Percentiles rank a stretch among this genome's conserved stretches.
These are phyloP conservation scores for Gossypium stocksii DNA, from an alignment of 345 rosid species.

Conservation along the genomic window DNA sequence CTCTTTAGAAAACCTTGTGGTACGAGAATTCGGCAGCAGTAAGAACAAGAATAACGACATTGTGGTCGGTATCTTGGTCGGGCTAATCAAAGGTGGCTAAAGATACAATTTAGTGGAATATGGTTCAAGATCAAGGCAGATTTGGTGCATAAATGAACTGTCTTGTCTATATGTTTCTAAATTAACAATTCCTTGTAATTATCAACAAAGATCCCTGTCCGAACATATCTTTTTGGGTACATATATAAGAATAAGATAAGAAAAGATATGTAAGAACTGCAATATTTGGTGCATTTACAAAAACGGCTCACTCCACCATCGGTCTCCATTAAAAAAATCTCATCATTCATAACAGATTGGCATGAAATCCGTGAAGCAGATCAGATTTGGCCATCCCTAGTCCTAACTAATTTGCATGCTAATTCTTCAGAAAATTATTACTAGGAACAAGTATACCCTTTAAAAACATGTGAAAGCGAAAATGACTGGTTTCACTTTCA, in stretches of 20 bases:
- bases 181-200: background rate
- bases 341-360: no score
- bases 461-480: background rate
- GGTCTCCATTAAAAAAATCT: no score
- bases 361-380: no score
- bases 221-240: background rate
- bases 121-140: no score
- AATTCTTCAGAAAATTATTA: no score
- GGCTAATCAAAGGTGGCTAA: slow-evolving; percentile 17
- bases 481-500: background rate
- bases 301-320: no score
- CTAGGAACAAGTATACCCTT: background rate
- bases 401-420: no score
- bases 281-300: no score
- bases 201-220: background rate
- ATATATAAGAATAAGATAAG: no score
- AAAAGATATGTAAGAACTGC: no score
- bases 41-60: background rate
- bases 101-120: background rate
- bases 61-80: slow-evolving; percentile 15
- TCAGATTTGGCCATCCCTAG: no score
- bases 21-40: background rate
- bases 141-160: background rate
- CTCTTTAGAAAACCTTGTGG: slow-evolving; percentile 5
- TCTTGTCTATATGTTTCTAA: background rate